Evolutionary conservation across 352 stramenopile species (phyloP).

Genomic region (Globisporangium parvum): DNA sequence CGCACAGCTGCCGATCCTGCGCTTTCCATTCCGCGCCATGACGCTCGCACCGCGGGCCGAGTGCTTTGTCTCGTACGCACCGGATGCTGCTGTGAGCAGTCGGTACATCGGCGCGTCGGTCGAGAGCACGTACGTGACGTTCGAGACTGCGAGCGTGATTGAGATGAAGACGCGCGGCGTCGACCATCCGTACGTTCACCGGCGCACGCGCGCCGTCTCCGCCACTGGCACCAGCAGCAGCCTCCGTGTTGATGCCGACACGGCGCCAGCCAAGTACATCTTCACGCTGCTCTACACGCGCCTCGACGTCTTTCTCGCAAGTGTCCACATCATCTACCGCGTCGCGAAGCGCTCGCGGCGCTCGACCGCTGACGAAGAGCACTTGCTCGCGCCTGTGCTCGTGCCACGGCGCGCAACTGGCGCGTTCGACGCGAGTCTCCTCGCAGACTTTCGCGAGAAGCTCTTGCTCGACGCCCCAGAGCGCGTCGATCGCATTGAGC

Average conservation of each 20-base stretch:
- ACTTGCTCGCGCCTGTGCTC: conserved; percentile 71
- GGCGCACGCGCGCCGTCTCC: not conserved
- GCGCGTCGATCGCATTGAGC: conserved; percentile 84
- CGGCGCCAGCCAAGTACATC: conserved; percentile 63
- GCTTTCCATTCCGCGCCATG: conserved; percentile 88
- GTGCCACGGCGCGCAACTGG: conserved; percentile 43
- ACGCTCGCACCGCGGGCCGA: conserved; percentile 37
- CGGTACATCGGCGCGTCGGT: not conserved
- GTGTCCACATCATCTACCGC: conserved; percentile 60
- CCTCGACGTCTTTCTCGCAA: conserved; percentile 73
- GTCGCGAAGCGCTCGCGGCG: conserved; percentile 55
- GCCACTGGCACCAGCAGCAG: not conserved
- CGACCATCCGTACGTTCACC: conserved; percentile 67
- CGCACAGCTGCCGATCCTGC: conserved; percentile 65
- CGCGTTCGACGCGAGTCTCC: conserved; percentile 83
- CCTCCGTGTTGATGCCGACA: conserved; percentile 1
- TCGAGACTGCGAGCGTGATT: conserved; percentile 23
- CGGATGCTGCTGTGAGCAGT: not conserved
- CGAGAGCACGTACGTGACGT: not conserved
- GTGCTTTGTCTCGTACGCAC: conserved; percentile 22
- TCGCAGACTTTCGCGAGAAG: conserved; percentile 89
- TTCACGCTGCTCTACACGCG: conserved; percentile 84
- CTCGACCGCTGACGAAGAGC: conserved; percentile 83
- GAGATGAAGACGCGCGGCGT: conserved; percentile 88
- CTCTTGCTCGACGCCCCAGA: conserved; percentile 66